Evolutionary conservation across 2,329 filamentous ascomycete genomes (phyloP), one percentile per base, ranked within the genome.

Genomic region (Colletotrichum tofieldiae): DNA sequence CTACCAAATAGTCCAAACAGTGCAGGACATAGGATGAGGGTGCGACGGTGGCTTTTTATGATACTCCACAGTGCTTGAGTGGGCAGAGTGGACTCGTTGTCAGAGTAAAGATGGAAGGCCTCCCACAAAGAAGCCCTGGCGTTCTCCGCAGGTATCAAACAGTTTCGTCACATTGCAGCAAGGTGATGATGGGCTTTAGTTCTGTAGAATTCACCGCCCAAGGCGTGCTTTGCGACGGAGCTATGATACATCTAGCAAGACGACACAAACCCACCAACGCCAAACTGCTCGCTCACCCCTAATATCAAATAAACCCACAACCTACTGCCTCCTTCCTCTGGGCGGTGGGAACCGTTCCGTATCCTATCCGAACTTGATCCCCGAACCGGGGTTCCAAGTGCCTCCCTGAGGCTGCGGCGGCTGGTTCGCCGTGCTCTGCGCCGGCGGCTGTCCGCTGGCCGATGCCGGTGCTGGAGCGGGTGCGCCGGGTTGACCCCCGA

Each of bases 301-400:
- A 2, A 20, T 18, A 60, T 43, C 35, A 49, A 43, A 49, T 16
- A 39, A 41, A 37, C 18, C 6, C 43, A 3, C n/a, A 39, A 2
- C 14, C 12, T 69, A 9, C 35, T 49, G 23, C 47, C 47, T 59
- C 54, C 26, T 26, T 60, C 43, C 23, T 51, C 59, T 55, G 37
- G 66, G 65, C 1, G 65, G 52, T 16, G 70, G 65, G 26, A 72
- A 72, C 5, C 70, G 65, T 35, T 39, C 32, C 35, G 32, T 41
- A 2, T 64, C 54, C 70, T 75, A 87, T 0, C 85, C 85, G 81
- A 91, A 91, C 65, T 87, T 85, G 74, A 92, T 87, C 3, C 89
- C 90, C 49, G 85, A 83, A 54, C 80, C 86, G 1, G 89, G 88
- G 75, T 92, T 89, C 90, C 91, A 93, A 1, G 85, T 87, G 45